Evolutionary conservation across 2,329 filamentous ascomycete genomes (phyloP), one percentile per base, ranked within the genome.

Genomic region (Botrytis galanthina): DNA sequence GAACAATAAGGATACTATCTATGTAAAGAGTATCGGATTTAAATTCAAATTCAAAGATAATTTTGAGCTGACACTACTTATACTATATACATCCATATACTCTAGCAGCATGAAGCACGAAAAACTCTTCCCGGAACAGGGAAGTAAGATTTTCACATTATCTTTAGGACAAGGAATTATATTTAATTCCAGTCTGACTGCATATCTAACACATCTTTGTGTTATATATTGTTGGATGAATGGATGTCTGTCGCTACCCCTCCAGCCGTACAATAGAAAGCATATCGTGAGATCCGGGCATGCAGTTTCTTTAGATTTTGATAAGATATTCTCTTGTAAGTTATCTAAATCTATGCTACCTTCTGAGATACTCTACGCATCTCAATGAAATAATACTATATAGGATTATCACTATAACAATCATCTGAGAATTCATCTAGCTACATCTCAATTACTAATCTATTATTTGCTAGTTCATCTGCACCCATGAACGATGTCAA

Each of bases 41-140:
- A 8, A 57, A 1, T 26, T 18, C 14, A 2, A 8, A 57, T 18
- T 2, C 1, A 6, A 4, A 29, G 29, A 0, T 16, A 3, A 18
- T 29, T 10, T 51, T 26, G 22, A 0, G 26, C 22, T 26, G 12
- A 26, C 48, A 51, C 22, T 51, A n/a, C 12, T 5, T n/a, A 51
- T 51, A n/a, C 48, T 51, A 14, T 14, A 51, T 2, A 14, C 2
- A 14, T 14, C 3, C 1, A 5, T 51, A 51, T 4, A n/a, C 9
- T 51, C 42, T 44, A 20, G 16, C 7, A 44, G 18, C 48, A n/a
- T 51, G 22, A n/a, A 26, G 10, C 48, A 51, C 48, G 4, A 51
- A 51, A 51, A 2, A 5, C 10, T 14, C 48, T n/a, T 51, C 10
- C 10, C 48, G 4, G 9, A 6, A 4, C 26, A 51, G 26, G 48